Evolutionary conservation across 1,284 basidiomycete genomes (phyloP), one percentile per base, ranked within the genome.

Genomic region (Ustilago crameri): DNA sequence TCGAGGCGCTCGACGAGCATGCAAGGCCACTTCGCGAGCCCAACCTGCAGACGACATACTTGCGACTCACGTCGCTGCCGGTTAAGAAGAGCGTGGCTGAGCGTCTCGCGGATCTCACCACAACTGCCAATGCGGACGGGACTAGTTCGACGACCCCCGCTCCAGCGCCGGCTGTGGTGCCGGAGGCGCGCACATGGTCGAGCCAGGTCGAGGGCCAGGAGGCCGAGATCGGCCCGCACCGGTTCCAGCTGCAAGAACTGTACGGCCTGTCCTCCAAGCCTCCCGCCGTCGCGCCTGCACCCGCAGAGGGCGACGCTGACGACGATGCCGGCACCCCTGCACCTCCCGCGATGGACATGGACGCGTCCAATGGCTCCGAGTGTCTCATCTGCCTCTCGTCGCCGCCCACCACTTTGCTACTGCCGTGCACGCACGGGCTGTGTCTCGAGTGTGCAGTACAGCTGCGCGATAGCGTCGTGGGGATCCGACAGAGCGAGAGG

Each of bases 371-470:
- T 32, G 78, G 76, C 0, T 42, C 63, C 17, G 81, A 83, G 47
- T 83, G 81, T 55, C 53, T 81, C 18, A 83, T 83, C 49, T 83
- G 81, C 46, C 73, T 83, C 18, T 67, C 63, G 18, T 44, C 60
- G 2, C 78, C 79, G 1, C 75, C 81, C n/a, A 75, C 73, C 3
- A 83, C 81, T 2, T 38, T 83, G 22, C 52, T 83, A 10, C 49
- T 83, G 26, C 81, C 81, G n/a, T 83, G 81, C 47, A 82, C 81
- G 18, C 81, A 83, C 45, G 77, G 79, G 8, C 54, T 83, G 24
- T 83, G 81, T 45, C 59, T 81, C 14, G 79, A 82, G 24, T 83
- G 81, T 41, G 79, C 79, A 0, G 75, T 81, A 8, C 79, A 78
- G 38, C 27, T 83, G n/a, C 45, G 78, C 1, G 81, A 82, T 34